Conservation (phyloP, 2,329 filamentous ascomycete species). For the Tothia fuscella region DNA sequence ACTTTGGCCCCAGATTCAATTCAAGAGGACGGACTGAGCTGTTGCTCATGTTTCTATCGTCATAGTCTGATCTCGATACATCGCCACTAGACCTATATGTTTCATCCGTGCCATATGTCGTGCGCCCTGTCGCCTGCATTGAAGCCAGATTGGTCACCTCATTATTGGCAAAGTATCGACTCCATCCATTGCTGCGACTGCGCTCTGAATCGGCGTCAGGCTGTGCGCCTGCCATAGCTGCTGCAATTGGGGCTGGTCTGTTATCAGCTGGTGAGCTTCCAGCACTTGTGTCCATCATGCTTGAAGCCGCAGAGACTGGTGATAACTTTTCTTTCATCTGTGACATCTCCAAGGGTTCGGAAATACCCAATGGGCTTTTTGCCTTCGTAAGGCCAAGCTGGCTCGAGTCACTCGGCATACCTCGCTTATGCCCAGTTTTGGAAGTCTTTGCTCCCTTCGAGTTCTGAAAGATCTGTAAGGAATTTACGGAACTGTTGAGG, state of each 20-base stretch:
- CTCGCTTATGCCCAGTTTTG: slow-evolving; percentile 31
- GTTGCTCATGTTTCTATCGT: slow-evolving; percentile 44
- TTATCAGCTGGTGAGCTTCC: slow-evolving; percentile 34
- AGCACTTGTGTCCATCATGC: slow-evolving; percentile 22
- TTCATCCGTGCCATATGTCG: slow-evolving; percentile 25
- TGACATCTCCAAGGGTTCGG: slow-evolving; percentile 32
- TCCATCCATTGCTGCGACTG: slow-evolving; percentile 58
- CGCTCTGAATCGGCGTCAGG: slow-evolving; percentile 15
- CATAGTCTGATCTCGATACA: slow-evolving; percentile 22
- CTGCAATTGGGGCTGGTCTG: slow-evolving; percentile 22
- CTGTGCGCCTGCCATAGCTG: slow-evolving; percentile 23
- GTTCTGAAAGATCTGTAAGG: slow-evolving; percentile 23
- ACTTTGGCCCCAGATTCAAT: slow-evolving; percentile 31
- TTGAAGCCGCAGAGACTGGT: slow-evolving; percentile 18
- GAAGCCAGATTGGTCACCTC: slow-evolving; percentile 33
- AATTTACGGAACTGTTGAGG: slow-evolving; percentile 27
- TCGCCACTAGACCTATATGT: slow-evolving; percentile 3
- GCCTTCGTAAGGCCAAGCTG: slow-evolving; percentile 50
- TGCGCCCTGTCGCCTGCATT: slow-evolving; percentile 15
- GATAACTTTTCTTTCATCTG: slow-evolving; percentile 30
- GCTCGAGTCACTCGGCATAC: slow-evolving; percentile 41
- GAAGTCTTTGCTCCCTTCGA: too few species aligned
- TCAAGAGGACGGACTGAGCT: slow-evolving; percentile 57
- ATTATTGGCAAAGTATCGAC: slow-evolving; percentile 64
- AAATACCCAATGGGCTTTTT: slow-evolving; percentile 29